Percentiles rank a stretch among this genome's conserved stretches.
These are phyloP conservation scores for Epichloe sibirici DNA, from an alignment of 2,329 filamentous ascomycete species.

Conservation along the genomic window DNA sequence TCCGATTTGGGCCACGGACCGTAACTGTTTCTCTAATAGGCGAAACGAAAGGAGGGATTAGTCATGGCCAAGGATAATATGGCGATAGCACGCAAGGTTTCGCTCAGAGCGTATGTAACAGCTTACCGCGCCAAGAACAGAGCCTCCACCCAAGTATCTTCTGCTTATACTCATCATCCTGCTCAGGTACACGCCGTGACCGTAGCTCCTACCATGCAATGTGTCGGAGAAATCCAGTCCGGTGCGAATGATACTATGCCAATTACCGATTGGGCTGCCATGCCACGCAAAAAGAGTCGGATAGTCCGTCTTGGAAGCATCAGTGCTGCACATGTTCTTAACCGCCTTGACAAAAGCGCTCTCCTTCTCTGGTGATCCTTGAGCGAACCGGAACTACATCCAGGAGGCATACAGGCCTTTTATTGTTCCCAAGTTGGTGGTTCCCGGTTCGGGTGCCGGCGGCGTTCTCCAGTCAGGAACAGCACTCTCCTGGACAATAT, in stretches of 20 bases:
- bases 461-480: background rate
- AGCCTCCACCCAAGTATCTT: background rate
- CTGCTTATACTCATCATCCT: slow-evolving; percentile 18
- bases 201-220: slow-evolving; percentile 55
- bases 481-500: slow-evolving; percentile 57
- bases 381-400: slow-evolving; percentile 77
- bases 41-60: background rate
- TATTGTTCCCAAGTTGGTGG: background rate
- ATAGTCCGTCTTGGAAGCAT: slow-evolving; percentile 24
- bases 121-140: background rate
- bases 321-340: slow-evolving; percentile 22
- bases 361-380: slow-evolving; percentile 83
- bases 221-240: slow-evolving; percentile 61
- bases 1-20: slow-evolving; percentile 54
- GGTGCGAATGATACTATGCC: slow-evolving; percentile 80
- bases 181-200: slow-evolving; percentile 76
- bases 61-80: background rate
- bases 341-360: slow-evolving; percentile 57
- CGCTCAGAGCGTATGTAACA: too few relatives aligned
- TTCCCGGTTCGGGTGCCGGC: too few relatives aligned
- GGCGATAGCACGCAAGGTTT: background rate
- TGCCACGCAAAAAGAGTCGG: slow-evolving; percentile 82
- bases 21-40: background rate
- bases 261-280: slow-evolving; percentile 63
- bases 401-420: slow-evolving; percentile 26